A percentile compares a stretch with the other conserved stretches of the same genome.
Evolutionary conservation across 768 basidiomycete genomes (phyloP).

Genomic region (Lactarius pseudohatsudake): DNA sequence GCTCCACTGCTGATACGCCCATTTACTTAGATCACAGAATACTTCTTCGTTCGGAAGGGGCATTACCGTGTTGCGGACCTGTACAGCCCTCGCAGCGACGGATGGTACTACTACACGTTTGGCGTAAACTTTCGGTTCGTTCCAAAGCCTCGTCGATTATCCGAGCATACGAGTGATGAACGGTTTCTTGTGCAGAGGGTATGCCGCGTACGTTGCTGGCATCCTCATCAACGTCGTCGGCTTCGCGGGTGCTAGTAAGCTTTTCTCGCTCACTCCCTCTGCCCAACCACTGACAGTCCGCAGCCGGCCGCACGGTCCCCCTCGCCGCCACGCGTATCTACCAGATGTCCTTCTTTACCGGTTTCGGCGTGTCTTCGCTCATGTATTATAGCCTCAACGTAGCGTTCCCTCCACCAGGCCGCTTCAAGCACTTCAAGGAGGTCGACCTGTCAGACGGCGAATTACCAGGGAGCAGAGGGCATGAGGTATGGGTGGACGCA

Average conservation of each 20-base stretch:
- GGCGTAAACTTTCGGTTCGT: constrained; percentile 68
- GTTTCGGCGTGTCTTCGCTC: constrained; percentile 66
- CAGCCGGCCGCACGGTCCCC: constrained; percentile 61
- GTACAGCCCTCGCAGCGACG: constrained; percentile 54
- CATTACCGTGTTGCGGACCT: constrained; percentile 72
- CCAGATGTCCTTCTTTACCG: constrained; percentile 82
- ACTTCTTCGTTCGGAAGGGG: constrained; percentile 70
- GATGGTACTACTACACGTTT: constrained; percentile 75
- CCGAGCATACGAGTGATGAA: background rate
- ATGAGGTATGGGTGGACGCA: background rate
- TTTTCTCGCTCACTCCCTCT: background rate
- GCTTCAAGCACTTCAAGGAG: constrained; percentile 50
- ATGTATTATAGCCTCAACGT: constrained; percentile 61
- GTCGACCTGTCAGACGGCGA: constrained; percentile 47
- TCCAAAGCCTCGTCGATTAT: background rate
- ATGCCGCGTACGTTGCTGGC: constrained; percentile 65
- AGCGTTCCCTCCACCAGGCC: constrained; percentile 60
- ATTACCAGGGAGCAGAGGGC: background rate
- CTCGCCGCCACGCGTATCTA: constrained; percentile 71
- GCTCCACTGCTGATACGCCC: background rate
- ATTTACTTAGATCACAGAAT: constrained; percentile 62
- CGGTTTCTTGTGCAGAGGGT: constrained; percentile 44
- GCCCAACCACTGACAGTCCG: constrained; percentile 4
- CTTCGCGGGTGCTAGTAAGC: constrained; percentile 71
- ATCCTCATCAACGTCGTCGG: constrained; percentile 83